Evolutionary conservation across 2,329 filamentous ascomycete species (phyloP).

Genomic region (Macrophomina tecta): DNA sequence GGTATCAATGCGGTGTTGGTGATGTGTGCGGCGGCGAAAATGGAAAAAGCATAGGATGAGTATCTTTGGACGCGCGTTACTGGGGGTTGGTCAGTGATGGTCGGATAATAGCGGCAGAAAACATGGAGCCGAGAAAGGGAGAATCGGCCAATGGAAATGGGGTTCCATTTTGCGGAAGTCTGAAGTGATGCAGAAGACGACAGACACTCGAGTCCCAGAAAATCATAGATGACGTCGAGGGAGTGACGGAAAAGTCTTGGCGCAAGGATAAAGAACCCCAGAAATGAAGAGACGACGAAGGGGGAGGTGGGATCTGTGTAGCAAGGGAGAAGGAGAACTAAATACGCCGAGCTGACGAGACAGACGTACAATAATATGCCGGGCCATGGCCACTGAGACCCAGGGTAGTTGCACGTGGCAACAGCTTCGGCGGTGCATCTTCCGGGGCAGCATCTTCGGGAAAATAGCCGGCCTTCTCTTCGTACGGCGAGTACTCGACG

Average conservation of each 20-base stretch:
- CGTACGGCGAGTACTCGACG: conserved; percentile 64
- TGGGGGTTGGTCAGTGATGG: conserved; percentile 40
- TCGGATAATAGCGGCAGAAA: no score
- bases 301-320: background rate
- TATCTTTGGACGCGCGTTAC: conserved; percentile 83
- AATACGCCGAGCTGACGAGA: background rate
- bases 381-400: conserved; percentile 71
- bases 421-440: conserved; percentile 38
- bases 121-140: no score
- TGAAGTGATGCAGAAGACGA: background rate
- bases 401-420: conserved; percentile 47
- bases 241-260: background rate
- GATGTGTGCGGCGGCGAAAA: conserved; percentile 50
- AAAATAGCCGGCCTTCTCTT: conserved; percentile 60
- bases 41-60: conserved; percentile 70
- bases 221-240: background rate
- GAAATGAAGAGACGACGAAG: background rate
- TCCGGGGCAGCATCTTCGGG: conserved; percentile 32
- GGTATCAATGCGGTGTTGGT: conserved; percentile 53
- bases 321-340: background rate
- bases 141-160: no score
- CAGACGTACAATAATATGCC: conserved; percentile 73
- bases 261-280: background rate
- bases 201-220: no score
- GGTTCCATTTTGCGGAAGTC: no score